Percentiles rank a stretch among this genome's conserved stretches.
These are phyloP conservation scores for Arctostaphylos glauca DNA, from an alignment of 148 eudicot genomes.

Conservation along the genomic window DNA sequence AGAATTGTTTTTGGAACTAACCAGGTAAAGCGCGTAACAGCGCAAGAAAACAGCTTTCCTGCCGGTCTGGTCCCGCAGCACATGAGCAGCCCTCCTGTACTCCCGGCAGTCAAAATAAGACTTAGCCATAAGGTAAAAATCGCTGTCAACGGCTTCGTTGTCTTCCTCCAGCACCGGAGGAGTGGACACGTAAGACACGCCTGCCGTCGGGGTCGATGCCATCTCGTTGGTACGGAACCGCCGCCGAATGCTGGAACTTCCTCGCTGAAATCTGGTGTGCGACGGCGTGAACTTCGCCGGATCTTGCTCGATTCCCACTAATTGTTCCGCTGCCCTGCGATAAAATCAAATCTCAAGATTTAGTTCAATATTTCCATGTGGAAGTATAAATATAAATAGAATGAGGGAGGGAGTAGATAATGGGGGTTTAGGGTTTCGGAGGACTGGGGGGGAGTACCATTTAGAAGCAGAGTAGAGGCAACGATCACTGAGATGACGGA, in stretches of 20 bases:
- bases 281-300: slow-evolving; percentile 84
- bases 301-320: slow-evolving; percentile 94
- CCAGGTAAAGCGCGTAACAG: slow-evolving; percentile 89
- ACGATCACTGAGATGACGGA: slow-evolving; percentile 86
- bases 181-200: slow-evolving; percentile 60
- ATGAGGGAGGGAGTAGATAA: not conserved
- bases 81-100: slow-evolving; percentile 90
- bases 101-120: slow-evolving; percentile 91
- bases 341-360: slow-evolving; percentile 4
- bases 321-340: slow-evolving; percentile 89
- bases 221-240: slow-evolving; percentile 60
- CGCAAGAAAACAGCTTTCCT: slow-evolving; percentile 91
- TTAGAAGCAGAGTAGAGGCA: slow-evolving; percentile 88
- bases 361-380: not conserved
- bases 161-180: slow-evolving; percentile 67
- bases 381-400: too few species aligned
- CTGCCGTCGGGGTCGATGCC: slow-evolving; percentile 63
- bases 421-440: slow-evolving; percentile 12
- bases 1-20: slow-evolving; percentile 31
- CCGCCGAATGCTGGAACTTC: slow-evolving; percentile 81
- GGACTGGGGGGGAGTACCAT: slow-evolving; percentile 46
- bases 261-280: slow-evolving; percentile 90
- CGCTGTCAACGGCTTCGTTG: slow-evolving; percentile 61
- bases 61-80: slow-evolving; percentile 75
- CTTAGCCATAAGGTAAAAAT: slow-evolving; percentile 80